Conservation (phyloP, 2,329 filamentous ascomycete genomes). For the Neonectria faginata region DNA sequence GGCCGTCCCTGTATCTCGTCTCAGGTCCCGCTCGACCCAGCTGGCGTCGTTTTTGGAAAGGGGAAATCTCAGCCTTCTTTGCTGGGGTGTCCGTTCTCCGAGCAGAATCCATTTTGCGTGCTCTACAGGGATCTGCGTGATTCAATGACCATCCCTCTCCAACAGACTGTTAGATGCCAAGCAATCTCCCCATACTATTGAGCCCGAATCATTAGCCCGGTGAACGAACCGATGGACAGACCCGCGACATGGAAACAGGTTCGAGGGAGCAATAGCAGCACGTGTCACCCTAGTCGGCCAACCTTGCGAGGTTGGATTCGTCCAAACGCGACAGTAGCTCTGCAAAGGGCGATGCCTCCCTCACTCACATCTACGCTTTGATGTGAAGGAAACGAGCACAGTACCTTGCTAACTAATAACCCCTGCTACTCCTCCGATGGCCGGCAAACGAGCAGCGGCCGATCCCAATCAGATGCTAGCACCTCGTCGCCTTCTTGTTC, state of each 20-base stretch:
- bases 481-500: background rate
- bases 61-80: conserved; percentile 18
- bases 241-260: background rate
- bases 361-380: background rate
- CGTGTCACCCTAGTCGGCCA: conserved; percentile 5
- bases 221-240: background rate
- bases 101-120: background rate
- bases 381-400: background rate
- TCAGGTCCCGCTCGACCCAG: conserved; percentile 15
- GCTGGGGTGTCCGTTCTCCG: conserved; percentile 10
- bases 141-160: background rate
- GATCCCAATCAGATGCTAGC: conserved; percentile 24
- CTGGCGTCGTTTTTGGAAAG: conserved; percentile 22
- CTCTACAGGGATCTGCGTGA: conserved; percentile 1
- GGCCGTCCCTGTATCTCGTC: conserved; percentile 16
- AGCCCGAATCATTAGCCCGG: background rate
- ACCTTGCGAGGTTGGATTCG: background rate
- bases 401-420: background rate
- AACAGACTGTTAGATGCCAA: background rate
- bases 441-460: conserved; percentile 5
- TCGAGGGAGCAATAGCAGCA: conserved; percentile 3
- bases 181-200: background rate
- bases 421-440: conserved; percentile 7
- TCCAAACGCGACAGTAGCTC: background rate
- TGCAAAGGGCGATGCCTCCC: background rate